phyloP scores from a whole-genome alignment of 78 protist species.

The Dictyostelium discoideum region DNA sequence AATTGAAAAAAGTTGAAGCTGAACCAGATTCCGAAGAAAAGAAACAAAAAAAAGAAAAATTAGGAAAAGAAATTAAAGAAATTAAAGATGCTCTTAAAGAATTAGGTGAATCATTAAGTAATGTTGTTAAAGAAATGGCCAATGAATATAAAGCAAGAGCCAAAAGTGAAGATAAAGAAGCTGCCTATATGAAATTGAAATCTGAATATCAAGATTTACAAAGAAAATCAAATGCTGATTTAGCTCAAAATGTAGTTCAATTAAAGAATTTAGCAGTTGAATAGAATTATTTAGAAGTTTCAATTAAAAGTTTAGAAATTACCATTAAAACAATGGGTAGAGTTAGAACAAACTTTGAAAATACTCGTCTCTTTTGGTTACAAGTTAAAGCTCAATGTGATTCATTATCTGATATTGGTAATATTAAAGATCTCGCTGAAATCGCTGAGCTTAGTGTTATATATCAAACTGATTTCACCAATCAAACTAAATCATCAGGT shows the following conservation, averaged over 20 bases:
- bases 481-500: neutral
- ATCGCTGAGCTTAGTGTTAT: neutral
- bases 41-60: neutral
- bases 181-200: neutral
- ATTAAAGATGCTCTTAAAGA: neutral
- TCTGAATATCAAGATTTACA: conserved; percentile 7
- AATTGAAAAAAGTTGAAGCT: neutral
- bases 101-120: neutral
- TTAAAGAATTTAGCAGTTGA: neutral
- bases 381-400: conserved; percentile 11
- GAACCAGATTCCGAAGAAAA: neutral
- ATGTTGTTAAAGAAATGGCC: neutral
- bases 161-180: neutral
- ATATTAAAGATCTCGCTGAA: neutral
- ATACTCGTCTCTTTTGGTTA: conserved; percentile 11
- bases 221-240: conserved; percentile 33
- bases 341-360: conserved; percentile 11
- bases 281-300: conserved; percentile 3
- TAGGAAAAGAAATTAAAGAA: neutral
- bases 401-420: neutral
- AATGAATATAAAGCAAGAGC: neutral
- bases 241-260: neutral
- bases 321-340: conserved; percentile 12
- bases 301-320: conserved; percentile 14
- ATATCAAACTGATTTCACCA: neutral